Base-by-base conservation (phyloP, 1,139 yeast genomes). In the Scheffersomyces segobiensis region DNA sequence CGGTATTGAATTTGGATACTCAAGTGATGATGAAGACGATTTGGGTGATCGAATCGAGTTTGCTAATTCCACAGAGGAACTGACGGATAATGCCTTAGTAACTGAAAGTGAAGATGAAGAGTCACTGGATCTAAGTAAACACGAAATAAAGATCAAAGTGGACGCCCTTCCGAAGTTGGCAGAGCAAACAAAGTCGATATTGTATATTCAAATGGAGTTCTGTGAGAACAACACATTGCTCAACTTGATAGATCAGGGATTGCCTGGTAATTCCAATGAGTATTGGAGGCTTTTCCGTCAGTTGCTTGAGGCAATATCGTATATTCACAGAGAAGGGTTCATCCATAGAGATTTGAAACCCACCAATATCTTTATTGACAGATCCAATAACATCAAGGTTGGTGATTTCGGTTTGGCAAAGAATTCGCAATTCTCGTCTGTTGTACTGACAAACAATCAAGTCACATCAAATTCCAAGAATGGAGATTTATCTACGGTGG, bases 401-500 rank as follows among this genome's bases (percentile, higher is more conserved):
- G 99, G 99, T 64, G 99, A 96, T 70, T 96, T 96, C 73, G 99
- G 99, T 0, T 81, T 96, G 58, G 99, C 99, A 0, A 93, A 93
- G 66, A 91, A 87, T 65, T 60, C 95, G 75, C 81, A 84, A 70
- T 73, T 78, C 74, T 61, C 79, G 39, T 77, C 71, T 53, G 80
- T 74, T 2, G 70, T 79, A 24, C 76, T 73, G 76, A 72, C 70
- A 46, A 77, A 78, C 59, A 79, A 79, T 57, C 84, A 80, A 58
- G 79, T 79, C 5, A 59, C 73, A 5, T 64, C 79, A 0, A 59
- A 69, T 1, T 61, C 62, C 49, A 71, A 74, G 12, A 76, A 84
- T n/a, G 96, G 88, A 49, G 97, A 93, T 64, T 76, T 93, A 60
- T 93, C 98, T 0, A 90, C 97, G 0, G 93, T 92, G 46, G 93